Evolutionary conservation across 441 rosid species (phyloP), one percentile per base, ranked within the genome.

Genomic region (Syzygium malaccense): DNA sequence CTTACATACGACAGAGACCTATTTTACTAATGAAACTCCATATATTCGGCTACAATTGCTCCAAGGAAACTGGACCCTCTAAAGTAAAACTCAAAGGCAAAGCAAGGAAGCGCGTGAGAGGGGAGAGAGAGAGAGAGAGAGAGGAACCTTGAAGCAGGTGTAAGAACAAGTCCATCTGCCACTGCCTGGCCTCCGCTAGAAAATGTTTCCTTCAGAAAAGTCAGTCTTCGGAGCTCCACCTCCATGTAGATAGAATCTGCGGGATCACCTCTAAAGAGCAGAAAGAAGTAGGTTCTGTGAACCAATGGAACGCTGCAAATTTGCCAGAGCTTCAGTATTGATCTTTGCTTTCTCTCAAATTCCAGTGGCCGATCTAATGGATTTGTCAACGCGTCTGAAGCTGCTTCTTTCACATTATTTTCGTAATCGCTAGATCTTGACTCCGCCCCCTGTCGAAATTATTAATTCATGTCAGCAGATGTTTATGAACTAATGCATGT

Each of bases 151-250:
- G 98, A 96, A 85, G 95, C 91, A 30, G 93, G 88, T 41, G 98
- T 94, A 87, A 94, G 91, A 55, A 94, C 88, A 58, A 86, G 94
- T 92, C 87, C 96, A 95, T 85, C 87, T 84, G 56, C 85, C 54
- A 87, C 32, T 41, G 89, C 53, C 62, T 55, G 88, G 55, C 91
- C 78, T 66, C 88, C 86, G n/a, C 75, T 80, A 30, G 66, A 57
- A 85, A 60, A 93, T 87, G 94, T 92, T 91, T 98, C 96, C 91
- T 95, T 94, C 88, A 96, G 95, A 93, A 95, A 97, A 84, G 94
- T 92, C 87, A 97, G 98, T 90, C 92, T 93, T 95, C 86, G 91
- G 89, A 49, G 91, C 92, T 75, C 91, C 79, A 88, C 87, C 86
- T 86, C 88, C 87, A 88, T 54, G 88, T 89, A 87, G 89, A 88